Percentiles rank a stretch among this genome's conserved stretches.
These are phyloP conservation scores for Beauveria sp. DNA, from an alignment of 2,329 filamentous ascomycete species.

Conservation along the genomic window DNA sequence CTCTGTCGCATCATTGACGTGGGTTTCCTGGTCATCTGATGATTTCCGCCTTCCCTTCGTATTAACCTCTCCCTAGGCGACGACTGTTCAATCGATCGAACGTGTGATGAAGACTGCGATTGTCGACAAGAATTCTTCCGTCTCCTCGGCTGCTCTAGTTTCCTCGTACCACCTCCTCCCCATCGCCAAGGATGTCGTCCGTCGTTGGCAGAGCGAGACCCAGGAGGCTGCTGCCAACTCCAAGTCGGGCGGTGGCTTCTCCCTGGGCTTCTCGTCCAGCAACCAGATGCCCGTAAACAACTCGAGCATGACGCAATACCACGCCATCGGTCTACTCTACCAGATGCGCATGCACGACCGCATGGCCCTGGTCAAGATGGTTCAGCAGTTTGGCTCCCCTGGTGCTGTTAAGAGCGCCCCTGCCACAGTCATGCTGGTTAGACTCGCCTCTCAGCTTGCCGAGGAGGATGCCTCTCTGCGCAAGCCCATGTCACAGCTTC, in stretches of 20 bases:
- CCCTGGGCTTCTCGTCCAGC: conserved; percentile 77
- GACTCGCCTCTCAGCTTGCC: conserved; percentile 85
- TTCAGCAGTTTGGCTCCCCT: conserved; percentile 92
- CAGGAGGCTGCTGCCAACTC: conserved; percentile 88
- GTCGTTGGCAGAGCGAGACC: conserved; percentile 97
- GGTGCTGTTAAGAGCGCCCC: conserved; percentile 94
- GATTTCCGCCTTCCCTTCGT: neutral
- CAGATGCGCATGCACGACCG: conserved; percentile 97
- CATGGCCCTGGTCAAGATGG: conserved; percentile 99
- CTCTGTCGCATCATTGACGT: conserved; percentile 96
- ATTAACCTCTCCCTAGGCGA: conserved; percentile 52
- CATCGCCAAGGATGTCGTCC: conserved; percentile 89
- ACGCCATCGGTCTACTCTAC: conserved; percentile 93
- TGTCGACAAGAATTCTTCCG: conserved; percentile 96
- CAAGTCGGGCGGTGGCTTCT: conserved; percentile 86
- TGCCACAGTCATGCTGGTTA: conserved; percentile 84
- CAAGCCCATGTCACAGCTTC: conserved; percentile 93
- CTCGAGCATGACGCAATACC: conserved; percentile 97
- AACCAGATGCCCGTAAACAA: conserved; percentile 74
- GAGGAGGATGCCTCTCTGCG: conserved; percentile 85
- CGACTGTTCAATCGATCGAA: conserved; percentile 95
- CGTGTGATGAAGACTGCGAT: conserved; percentile 98
- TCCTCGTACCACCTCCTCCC: conserved; percentile 97
- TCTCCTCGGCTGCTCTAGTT: conserved; percentile 90
- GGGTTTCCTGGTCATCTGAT: conserved; percentile 29